These are phyloP conservation scores for Mortierella sp. DNA, from an alignment of 371 early-diverging fungal species.

Conservation along the genomic window DNA sequence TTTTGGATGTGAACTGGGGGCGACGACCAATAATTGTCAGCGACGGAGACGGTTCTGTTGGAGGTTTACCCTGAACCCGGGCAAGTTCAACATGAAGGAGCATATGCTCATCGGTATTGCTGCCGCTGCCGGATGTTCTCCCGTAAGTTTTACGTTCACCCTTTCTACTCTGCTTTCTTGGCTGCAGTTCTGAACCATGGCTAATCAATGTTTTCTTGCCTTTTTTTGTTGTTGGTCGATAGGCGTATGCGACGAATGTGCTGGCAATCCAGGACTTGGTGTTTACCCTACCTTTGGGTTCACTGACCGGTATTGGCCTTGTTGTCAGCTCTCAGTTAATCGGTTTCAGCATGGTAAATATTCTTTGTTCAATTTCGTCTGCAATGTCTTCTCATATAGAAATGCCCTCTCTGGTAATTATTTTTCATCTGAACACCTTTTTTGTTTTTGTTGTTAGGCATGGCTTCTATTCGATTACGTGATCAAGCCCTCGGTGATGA, in stretches of 20 bases:
- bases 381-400: constrained; percentile 1
- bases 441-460: constrained; percentile 16
- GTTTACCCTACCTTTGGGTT: constrained; percentile 63
- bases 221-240: not conserved
- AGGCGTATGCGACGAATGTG: constrained; percentile 68
- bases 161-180: not conserved
- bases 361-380: not conserved
- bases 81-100: constrained; percentile 70
- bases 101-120: constrained; percentile 64
- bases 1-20: not conserved
- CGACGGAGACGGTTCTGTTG: constrained; percentile 22
- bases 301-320: constrained; percentile 61
- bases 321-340: constrained; percentile 61
- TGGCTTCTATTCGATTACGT: constrained; percentile 60
- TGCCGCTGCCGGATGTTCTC: constrained; percentile 57
- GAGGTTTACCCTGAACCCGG: constrained; percentile 61
- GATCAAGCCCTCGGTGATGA: constrained; percentile 86
- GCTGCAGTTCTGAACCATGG: not conserved
- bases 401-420: no score
- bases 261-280: constrained; percentile 58
- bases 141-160: constrained; percentile 25
- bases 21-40: constrained; percentile 16
- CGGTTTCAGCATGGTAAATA: constrained; percentile 59
- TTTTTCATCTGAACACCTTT: not conserved
- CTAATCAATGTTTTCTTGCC: no score